Evolutionary conservation across 441 rosid species (phyloP), one percentile per base, ranked within the genome.

Genomic region (Brassica hybrid): DNA sequence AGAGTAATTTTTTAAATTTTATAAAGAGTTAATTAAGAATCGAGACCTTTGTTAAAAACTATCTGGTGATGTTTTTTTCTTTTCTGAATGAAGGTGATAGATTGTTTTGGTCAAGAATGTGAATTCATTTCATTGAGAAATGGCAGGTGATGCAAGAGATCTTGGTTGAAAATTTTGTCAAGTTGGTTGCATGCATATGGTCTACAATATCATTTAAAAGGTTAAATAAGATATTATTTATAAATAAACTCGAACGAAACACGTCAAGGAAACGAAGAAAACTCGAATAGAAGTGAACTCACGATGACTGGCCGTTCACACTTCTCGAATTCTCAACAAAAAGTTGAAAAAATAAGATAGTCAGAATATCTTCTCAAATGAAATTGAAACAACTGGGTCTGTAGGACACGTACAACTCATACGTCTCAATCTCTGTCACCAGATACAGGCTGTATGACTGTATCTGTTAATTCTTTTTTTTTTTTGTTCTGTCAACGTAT

Each of bases 351-450:
- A 60, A 60, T 6, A 59, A 30, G 71, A 77, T 77, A 77, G 71
- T 77, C 76, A 71, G 76, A 64, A 23, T 65, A 71, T 77, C 76
- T 71, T 71, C 71, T 77, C 80, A 70, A 56, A 64, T 54, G 52
- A 64, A 65, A 71, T 0, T 38, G 16, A 38, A 27, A 65, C 36
- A 9, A 1, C 48, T 70, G 27, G 71, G 38, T 64, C 71, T 71
- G 21, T 64, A 36, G 38, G 64, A 21, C 56, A 76, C 80, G 76
- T 77, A 64, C 76, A 77, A 75, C 64, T 76, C 75, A 63, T 36
- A 69, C 45, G 30, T 76, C 75, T 14, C 19, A 10, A 38, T 76
- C 65, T 61, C 18, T 54, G 52, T 69, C 58, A 76, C 41, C 45
- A 34, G 56, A 23, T 18, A 19, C 75, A 62, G 65, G 58, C 70